Percentiles rank a stretch among this genome's conserved stretches.
Evolutionary conservation across 2,329 filamentous ascomycete species (phyloP).

Genomic region (Colletotrichum lupini): DNA sequence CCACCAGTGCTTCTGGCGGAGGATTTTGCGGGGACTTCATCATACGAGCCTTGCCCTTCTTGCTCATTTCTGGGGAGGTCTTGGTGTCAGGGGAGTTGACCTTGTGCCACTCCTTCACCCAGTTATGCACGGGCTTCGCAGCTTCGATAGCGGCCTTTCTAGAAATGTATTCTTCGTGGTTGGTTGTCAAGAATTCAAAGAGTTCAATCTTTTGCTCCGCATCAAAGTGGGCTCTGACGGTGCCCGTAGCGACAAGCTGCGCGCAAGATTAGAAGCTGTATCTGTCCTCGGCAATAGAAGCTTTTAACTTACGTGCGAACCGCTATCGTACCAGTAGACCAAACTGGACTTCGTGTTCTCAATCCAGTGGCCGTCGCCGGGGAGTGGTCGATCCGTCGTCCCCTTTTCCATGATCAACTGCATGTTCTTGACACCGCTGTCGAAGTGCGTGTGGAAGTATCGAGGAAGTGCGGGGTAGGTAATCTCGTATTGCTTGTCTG

Average conservation of each 20-base stretch:
- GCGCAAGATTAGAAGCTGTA: slow-evolving; percentile 5
- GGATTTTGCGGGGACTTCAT: slow-evolving; percentile 69
- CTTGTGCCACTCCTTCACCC: slow-evolving; percentile 74
- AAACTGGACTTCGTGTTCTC: slow-evolving; percentile 82
- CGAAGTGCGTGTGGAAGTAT: slow-evolving; percentile 91
- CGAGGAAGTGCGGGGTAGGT: slow-evolving; percentile 83
- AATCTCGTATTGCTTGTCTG: slow-evolving; percentile 88
- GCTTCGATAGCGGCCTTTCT: slow-evolving; percentile 72
- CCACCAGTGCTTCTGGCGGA: slow-evolving; percentile 67
- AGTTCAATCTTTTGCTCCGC: slow-evolving; percentile 83
- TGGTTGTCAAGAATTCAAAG: slow-evolving; percentile 81
- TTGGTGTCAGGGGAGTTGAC: slow-evolving; percentile 68
- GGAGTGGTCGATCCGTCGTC: slow-evolving; percentile 64
- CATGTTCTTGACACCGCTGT: slow-evolving; percentile 85
- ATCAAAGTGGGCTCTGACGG: slow-evolving; percentile 83
- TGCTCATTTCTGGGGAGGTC: slow-evolving; percentile 74
- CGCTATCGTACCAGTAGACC: slow-evolving; percentile 89
- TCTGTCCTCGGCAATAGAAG: not conserved
- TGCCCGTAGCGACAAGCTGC: slow-evolving; percentile 82
- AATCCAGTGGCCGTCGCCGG: slow-evolving; percentile 76
- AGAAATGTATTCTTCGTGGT: slow-evolving; percentile 86
- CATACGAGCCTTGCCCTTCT: slow-evolving; percentile 69
- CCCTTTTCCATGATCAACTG: slow-evolving; percentile 84
- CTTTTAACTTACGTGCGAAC: slow-evolving; percentile 76
- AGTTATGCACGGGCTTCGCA: slow-evolving; percentile 70